Conservation (phyloP, 371 early-diverging fungal genomes). For the Mortierella sp. region DNA sequence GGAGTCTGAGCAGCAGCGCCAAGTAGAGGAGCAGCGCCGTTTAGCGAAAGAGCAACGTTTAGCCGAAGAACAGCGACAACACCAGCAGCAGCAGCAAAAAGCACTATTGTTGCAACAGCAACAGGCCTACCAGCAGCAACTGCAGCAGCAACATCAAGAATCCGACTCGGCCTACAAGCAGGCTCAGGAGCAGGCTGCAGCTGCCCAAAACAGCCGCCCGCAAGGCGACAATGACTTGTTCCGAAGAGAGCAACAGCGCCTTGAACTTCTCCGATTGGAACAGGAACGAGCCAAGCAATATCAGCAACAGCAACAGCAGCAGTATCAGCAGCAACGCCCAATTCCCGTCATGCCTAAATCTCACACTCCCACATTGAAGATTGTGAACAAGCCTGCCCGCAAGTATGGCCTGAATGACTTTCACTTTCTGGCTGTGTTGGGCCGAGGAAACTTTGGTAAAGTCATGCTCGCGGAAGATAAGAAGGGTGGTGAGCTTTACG, state of each 20-base stretch:
- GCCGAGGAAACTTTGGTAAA: conserved; percentile 96
- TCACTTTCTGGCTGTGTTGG: conserved; percentile 89
- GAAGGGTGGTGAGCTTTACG: conserved; percentile 77
- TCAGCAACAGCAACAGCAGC: conserved; percentile 20
- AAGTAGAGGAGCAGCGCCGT: conserved; percentile 38
- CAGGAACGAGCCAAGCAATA: conserved; percentile 42
- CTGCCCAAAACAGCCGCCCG: not conserved
- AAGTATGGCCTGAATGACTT: conserved; percentile 77
- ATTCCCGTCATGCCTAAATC: conserved; percentile 37
- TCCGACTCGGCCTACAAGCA: conserved; percentile 18
- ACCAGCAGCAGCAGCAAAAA: conserved; percentile 30
- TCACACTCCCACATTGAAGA: conserved; percentile 47
- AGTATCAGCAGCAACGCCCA: conserved; percentile 29
- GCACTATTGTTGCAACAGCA: conserved; percentile 32
- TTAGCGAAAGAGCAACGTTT: conserved; percentile 8
- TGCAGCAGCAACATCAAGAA: conserved; percentile 43
- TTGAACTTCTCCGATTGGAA: conserved; percentile 39
- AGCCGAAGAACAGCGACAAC: conserved; percentile 6
- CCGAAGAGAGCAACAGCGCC: conserved; percentile 45
- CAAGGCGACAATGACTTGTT: conserved; percentile 30
- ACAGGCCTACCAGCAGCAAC: conserved; percentile 38
- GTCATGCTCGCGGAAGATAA: conserved; percentile 90
- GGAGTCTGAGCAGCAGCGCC: conserved; percentile 30
- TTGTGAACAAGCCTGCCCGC: conserved; percentile 49
- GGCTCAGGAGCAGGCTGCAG: conserved; percentile 8